These are phyloP conservation scores for Sinapis alba DNA, from an alignment of 441 rosid genomes.

Conservation along the genomic window DNA sequence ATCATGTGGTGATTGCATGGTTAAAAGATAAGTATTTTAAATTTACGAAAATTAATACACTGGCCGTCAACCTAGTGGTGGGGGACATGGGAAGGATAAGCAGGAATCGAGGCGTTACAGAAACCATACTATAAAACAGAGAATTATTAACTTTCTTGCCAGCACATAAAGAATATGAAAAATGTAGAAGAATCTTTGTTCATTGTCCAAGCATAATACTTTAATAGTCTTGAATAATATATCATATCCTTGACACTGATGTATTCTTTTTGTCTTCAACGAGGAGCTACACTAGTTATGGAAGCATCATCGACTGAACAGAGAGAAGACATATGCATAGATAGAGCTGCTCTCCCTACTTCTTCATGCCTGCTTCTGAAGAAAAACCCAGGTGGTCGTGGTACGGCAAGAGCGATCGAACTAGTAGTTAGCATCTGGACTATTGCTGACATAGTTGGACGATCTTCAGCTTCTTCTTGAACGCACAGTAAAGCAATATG, in stretches of 20 bases:
- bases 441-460: slow-evolving; percentile 39
- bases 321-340: neutral
- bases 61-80: too few species aligned
- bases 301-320: slow-evolving; percentile 19
- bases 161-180: neutral
- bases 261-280: neutral
- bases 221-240: neutral
- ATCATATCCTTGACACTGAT: neutral
- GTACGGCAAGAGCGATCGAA: neutral
- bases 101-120: too few species aligned
- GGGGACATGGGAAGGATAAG: too few species aligned
- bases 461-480: slow-evolving; percentile 35
- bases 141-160: neutral
- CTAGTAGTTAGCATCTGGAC: slow-evolving; percentile 23
- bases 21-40: too few species aligned
- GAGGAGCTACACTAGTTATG: slow-evolving; percentile 25
- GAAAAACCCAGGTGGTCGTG: slow-evolving; percentile 14
- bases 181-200: neutral
- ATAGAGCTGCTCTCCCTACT: neutral
- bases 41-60: too few species aligned
- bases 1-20: too few species aligned
- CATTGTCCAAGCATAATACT: neutral
- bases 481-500: slow-evolving; percentile 44
- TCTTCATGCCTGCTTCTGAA: neutral
- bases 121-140: too few species aligned